phyloP scores from a whole-genome alignment of 1,284 basidiomycete species.

The Meripilus lineatus region DNA sequence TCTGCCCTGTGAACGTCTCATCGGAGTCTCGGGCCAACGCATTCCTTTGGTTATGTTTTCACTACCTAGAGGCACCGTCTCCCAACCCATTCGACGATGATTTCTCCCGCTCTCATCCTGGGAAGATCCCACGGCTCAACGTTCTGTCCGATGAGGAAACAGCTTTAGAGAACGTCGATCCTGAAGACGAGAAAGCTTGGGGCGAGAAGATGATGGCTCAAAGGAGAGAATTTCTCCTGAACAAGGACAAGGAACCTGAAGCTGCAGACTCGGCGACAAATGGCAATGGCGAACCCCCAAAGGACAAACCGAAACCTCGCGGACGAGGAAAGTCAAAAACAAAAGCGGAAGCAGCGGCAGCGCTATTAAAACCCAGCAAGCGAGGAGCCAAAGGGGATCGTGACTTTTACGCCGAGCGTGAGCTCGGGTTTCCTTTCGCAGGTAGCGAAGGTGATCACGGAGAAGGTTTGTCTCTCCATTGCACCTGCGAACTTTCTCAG shows the following conservation, averaged over 20 bases:
- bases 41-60: conserved; percentile 75
- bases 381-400: too few relatives aligned
- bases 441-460: too few relatives aligned
- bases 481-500: too few relatives aligned
- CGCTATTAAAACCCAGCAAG: neutral
- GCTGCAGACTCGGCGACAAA: too few relatives aligned
- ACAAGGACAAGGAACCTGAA: conserved; percentile 37
- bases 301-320: conserved; percentile 11
- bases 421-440: too few relatives aligned
- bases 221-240: conserved; percentile 58
- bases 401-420: too few relatives aligned
- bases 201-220: conserved; percentile 62
- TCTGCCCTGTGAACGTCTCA: conserved; percentile 54
- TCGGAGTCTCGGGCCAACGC: conserved; percentile 60
- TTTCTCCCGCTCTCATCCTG: conserved; percentile 41
- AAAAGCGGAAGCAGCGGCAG: conserved; percentile 12
- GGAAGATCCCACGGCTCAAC: conserved; percentile 52
- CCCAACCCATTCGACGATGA: conserved; percentile 67
- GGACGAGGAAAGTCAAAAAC: conserved; percentile 13
- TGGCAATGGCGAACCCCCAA: conserved; percentile 21
- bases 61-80: conserved; percentile 64
- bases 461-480: too few relatives aligned
- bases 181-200: conserved; percentile 60
- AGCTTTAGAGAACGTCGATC: conserved; percentile 62
- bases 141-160: conserved; percentile 45